A percentile compares a stretch with the other conserved stretches of the same genome.
Evolutionary conservation across 768 basidiomycete genomes (phyloP).

Genomic region (Rhodotorula kratochvilovae): DNA sequence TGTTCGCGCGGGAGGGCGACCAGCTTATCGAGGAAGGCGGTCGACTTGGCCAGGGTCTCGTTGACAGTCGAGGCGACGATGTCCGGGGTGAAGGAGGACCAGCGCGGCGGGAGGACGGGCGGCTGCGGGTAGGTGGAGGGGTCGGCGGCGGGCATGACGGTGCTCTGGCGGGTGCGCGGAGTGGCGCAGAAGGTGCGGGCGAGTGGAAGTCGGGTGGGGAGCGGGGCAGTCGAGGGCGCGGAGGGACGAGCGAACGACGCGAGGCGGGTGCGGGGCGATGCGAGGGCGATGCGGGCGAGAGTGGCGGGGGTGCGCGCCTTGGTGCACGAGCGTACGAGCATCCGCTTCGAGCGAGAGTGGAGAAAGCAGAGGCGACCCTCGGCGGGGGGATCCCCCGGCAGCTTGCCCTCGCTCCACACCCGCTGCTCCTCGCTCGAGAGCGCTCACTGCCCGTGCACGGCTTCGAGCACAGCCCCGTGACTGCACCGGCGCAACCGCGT

Average conservation of each 20-base stretch:
- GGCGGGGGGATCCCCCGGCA: background rate
- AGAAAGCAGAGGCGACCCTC: background rate
- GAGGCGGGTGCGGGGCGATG: background rate
- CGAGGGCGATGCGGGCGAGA: background rate
- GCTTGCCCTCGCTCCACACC: background rate
- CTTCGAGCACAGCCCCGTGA: background rate
- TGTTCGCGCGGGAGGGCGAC: conserved; percentile 25
- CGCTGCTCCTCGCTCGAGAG: background rate
- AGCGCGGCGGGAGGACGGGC: conserved; percentile 19
- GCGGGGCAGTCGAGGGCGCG: background rate
- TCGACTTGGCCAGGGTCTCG: conserved; percentile 1
- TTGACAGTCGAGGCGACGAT: background rate
- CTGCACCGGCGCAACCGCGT: no score
- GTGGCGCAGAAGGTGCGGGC: background rate
- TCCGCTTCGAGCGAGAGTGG: background rate
- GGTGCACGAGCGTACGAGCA: background rate
- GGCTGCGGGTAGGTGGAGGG: conserved; percentile 8
- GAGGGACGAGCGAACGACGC: background rate
- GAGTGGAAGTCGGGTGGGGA: background rate
- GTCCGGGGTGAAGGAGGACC: conserved; percentile 7
- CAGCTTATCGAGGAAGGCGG: conserved; percentile 22
- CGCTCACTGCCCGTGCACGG: background rate
- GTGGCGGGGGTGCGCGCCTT: background rate
- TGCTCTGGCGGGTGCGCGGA: background rate
- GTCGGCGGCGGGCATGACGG: background rate